Evolutionary conservation across 2,329 filamentous ascomycete genomes (phyloP).

Genomic region (Blastomyces parvus): DNA sequence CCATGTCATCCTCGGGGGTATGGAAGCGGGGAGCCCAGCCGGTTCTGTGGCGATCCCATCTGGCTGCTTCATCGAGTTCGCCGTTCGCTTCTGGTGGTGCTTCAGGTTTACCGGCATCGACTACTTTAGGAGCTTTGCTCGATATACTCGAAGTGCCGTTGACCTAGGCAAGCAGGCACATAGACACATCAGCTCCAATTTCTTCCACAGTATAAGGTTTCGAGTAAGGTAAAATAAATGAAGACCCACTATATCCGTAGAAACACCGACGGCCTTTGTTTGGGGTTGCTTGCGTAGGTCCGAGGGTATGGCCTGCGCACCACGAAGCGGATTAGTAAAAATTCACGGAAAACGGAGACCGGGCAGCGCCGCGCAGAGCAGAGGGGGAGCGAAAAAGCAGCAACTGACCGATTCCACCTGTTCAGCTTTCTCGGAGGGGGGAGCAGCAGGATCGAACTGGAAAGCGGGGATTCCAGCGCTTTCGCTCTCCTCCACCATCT

Average conservation of each 20-base stretch:
- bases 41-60: constrained; percentile 51
- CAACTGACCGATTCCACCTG: constrained; percentile 63
- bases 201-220: not conserved
- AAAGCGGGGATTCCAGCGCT: constrained; percentile 72
- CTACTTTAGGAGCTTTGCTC: constrained; percentile 68
- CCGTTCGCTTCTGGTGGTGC: constrained; percentile 43
- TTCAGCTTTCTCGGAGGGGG: constrained; percentile 70
- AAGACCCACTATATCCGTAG: constrained; percentile 58
- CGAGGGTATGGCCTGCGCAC: constrained; percentile 12
- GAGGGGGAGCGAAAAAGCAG: constrained; percentile 2
- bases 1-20: constrained; percentile 42
- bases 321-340: not conserved
- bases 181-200: constrained; percentile 8
- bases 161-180: constrained; percentile 37
- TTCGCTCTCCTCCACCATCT: constrained; percentile 65
- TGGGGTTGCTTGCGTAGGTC: constrained; percentile 48
- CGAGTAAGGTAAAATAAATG: constrained; percentile 2
- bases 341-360: constrained; percentile 4
- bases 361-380: too few species aligned
- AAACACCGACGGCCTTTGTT: constrained; percentile 43
- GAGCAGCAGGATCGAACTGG: constrained; percentile 78
- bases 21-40: constrained; percentile 89
- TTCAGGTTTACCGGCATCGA: constrained; percentile 42
- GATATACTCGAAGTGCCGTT: constrained; percentile 56
- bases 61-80: constrained; percentile 45